Conservation (phyloP, 306 rosid species). For the Trifolium pratense region DNA sequence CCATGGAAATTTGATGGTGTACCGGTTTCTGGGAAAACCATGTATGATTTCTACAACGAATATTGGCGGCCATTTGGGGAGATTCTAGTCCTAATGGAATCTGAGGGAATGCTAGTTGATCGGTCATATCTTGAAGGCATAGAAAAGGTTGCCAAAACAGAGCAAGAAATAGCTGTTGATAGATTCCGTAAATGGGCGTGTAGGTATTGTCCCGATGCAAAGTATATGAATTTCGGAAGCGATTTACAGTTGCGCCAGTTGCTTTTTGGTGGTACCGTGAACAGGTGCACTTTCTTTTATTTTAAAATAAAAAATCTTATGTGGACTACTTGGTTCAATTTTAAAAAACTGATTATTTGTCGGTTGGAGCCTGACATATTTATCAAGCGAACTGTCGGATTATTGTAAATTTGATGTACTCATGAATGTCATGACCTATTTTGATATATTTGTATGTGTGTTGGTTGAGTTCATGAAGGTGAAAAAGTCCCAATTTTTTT, state of each 20-base stretch:
- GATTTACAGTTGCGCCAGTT: conserved; percentile 89
- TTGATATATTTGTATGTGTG: conserved; percentile 8
- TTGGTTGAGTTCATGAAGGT: conserved; percentile 1
- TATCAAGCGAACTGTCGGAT: background rate
- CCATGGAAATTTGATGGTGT: conserved; percentile 56
- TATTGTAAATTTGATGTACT: conserved; percentile 14
- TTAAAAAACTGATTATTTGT: conserved; percentile 1
- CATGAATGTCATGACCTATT: conserved; percentile 1
- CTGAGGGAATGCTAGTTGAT: conserved; percentile 96
- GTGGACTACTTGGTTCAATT: conserved; percentile 16
- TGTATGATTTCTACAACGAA: conserved; percentile 81
- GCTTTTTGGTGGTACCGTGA: conserved; percentile 80
- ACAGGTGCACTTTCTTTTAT: conserved; percentile 59
- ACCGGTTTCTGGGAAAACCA: conserved; percentile 52
- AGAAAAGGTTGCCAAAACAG: conserved; percentile 85
- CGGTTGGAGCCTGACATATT: conserved; percentile 26
- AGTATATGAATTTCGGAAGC: conserved; percentile 93
- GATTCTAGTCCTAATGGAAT: conserved; percentile 84
- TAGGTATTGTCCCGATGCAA: conserved; percentile 81
- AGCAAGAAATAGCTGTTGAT: conserved; percentile 79
- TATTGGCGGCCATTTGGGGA: conserved; percentile 96
- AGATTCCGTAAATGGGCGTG: conserved; percentile 93
- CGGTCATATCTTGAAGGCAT: conserved; percentile 76
- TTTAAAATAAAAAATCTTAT: background rate
- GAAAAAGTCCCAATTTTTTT: conserved; percentile 7